phyloP scores from a whole-genome alignment of 2,329 filamentous ascomycete genomes.

The Waltergamsia citrina region DNA sequence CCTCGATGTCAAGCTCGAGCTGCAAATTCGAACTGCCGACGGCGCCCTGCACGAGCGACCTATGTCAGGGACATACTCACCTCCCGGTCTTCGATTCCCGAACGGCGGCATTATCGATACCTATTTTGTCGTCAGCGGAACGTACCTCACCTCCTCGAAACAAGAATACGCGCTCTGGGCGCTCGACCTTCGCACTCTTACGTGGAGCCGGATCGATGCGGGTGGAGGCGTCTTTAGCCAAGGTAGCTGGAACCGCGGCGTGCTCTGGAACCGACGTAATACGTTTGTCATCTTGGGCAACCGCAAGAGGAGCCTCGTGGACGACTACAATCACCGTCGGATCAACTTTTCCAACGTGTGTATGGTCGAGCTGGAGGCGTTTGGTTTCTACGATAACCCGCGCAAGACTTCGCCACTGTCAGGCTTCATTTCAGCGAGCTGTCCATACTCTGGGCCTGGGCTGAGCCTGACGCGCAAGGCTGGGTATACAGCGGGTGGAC shows the following conservation, averaged over 20 bases:
- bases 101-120: slow-evolving; percentile 94
- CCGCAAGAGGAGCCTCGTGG: slow-evolving; percentile 83
- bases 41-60: slow-evolving; percentile 77
- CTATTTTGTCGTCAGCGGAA: slow-evolving; percentile 94
- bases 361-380: slow-evolving; percentile 93
- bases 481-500: slow-evolving; percentile 62
- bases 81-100: slow-evolving; percentile 86
- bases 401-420: slow-evolving; percentile 69
- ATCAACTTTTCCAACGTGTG: slow-evolving; percentile 98
- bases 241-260: slow-evolving; percentile 93
- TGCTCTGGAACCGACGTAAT: slow-evolving; percentile 88
- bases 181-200: slow-evolving; percentile 75
- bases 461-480: slow-evolving; percentile 50
- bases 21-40: slow-evolving; percentile 80
- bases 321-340: slow-evolving; percentile 95
- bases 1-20: slow-evolving; percentile 87
- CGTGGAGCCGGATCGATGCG: slow-evolving; percentile 93
- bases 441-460: slow-evolving; percentile 48
- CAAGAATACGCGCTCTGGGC: slow-evolving; percentile 98
- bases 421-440: slow-evolving; percentile 76
- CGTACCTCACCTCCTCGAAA: slow-evolving; percentile 94
- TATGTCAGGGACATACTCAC: slow-evolving; percentile 81
- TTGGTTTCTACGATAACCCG: slow-evolving; percentile 95
- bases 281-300: slow-evolving; percentile 94
- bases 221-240: slow-evolving; percentile 91